Conservation (phyloP, 2,329 filamentous ascomycete genomes). For the Ophiostoma sp. region DNA sequence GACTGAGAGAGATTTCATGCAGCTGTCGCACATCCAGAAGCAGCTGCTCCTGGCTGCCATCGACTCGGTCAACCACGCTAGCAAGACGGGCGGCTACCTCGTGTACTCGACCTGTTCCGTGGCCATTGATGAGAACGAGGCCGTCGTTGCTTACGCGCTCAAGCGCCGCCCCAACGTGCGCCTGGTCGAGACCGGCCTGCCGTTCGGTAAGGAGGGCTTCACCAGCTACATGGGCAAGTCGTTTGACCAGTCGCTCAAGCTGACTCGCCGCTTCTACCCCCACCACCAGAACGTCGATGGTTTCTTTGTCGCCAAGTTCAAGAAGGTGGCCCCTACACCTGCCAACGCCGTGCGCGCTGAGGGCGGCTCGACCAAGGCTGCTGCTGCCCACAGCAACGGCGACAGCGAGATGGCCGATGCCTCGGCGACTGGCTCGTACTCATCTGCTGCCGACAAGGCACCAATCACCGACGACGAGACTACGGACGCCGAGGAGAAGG, state of each 20-base stretch:
- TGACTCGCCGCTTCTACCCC: conserved; percentile 82
- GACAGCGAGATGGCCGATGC: conserved; percentile 34
- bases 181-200: conserved; percentile 83
- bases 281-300: conserved; percentile 75
- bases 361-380: conserved; percentile 26
- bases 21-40: conserved; percentile 89
- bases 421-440: conserved; percentile 36
- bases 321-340: conserved; percentile 79
- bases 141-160: conserved; percentile 88
- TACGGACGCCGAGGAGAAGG: conserved; percentile 30
- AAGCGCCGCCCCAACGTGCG: conserved; percentile 88
- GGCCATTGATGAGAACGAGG: conserved; percentile 55
- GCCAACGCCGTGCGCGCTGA: conserved; percentile 44
- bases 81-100: conserved; percentile 90
- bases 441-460: conserved; percentile 55
- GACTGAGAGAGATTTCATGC: conserved; percentile 89
- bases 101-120: conserved; percentile 83
- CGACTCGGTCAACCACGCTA: conserved; percentile 90
- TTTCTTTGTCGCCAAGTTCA: conserved; percentile 97
- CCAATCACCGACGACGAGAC: conserved; percentile 53
- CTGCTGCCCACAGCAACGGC: conserved; percentile 24
- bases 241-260: conserved; percentile 78
- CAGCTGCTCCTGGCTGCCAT: conserved; percentile 89
- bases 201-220: conserved; percentile 91
- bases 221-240: conserved; percentile 84